Conservation (phyloP, 2,329 filamentous ascomycete species). For the Exophiala xenobiotica region DNA sequence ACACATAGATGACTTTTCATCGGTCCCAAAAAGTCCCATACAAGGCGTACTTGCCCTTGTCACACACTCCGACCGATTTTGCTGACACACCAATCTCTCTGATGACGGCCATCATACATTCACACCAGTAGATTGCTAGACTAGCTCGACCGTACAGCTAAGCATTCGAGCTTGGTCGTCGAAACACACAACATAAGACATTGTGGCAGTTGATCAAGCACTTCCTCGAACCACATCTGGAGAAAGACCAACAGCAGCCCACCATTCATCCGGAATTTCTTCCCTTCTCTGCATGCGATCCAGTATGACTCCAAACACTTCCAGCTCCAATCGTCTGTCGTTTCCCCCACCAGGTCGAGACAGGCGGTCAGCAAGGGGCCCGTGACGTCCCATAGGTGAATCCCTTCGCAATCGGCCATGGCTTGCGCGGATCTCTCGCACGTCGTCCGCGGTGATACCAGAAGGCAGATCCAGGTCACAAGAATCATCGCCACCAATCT, state of each 20-base stretch:
- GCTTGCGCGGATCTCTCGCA: constrained; percentile 28
- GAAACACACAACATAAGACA: not conserved
- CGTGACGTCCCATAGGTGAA: not conserved
- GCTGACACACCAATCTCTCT: too few relatives aligned
- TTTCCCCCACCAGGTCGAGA: constrained; percentile 11
- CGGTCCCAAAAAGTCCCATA: too few relatives aligned
- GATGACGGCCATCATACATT: too few relatives aligned
- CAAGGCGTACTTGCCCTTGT: too few relatives aligned
- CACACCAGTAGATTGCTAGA: too few relatives aligned
- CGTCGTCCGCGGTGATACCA: constrained; percentile 30
- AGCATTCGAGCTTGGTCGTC: constrained; percentile 4
- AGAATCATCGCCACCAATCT: constrained; percentile 28
- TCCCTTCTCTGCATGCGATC: constrained; percentile 67
- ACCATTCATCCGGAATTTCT: constrained; percentile 81
- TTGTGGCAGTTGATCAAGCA: constrained; percentile 9
- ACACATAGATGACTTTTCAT: too few relatives aligned
- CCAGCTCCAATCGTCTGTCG: constrained; percentile 41
- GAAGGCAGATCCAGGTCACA: constrained; percentile 30
- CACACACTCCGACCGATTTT: too few relatives aligned
- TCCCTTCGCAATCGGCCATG: constrained; percentile 20
- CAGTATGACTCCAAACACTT: constrained; percentile 70
- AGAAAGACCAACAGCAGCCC: constrained; percentile 66
- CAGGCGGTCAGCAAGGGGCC: not conserved
- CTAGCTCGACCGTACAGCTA: not conserved
- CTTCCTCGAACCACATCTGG: constrained; percentile 34